These are phyloP conservation scores for Collybia mongolica DNA, from an alignment of 768 basidiomycete species.

Conservation along the genomic window DNA sequence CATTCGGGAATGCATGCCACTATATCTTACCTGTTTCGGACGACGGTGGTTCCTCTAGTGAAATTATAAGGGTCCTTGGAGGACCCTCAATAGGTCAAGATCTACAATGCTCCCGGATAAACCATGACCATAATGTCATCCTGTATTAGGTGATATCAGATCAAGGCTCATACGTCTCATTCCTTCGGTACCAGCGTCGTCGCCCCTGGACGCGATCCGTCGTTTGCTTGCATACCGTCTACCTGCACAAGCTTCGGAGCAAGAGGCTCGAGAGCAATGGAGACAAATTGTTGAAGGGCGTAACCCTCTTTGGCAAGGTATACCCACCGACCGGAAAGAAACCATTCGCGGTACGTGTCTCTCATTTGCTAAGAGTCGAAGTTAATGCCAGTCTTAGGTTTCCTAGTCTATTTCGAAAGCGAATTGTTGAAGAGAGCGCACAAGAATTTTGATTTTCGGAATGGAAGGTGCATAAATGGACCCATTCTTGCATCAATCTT, in stretches of 20 bases:
- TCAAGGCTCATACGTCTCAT: conserved; percentile 89
- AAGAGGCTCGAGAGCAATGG: conserved; percentile 87
- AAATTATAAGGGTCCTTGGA: conserved; percentile 89
- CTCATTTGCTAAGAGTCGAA: neutral
- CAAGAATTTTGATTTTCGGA: conserved; percentile 92
- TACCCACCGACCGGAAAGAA: conserved; percentile 89
- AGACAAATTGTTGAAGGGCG: conserved; percentile 87
- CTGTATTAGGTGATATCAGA: conserved; percentile 72
- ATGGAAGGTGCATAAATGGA: conserved; percentile 64
- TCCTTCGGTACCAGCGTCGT: conserved; percentile 54
- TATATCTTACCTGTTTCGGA: conserved; percentile 94
- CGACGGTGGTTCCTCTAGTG: conserved; percentile 93
- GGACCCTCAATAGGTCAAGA: conserved; percentile 77
- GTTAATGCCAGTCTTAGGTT: conserved; percentile 49
- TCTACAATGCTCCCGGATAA: conserved; percentile 2
- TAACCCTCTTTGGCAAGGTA: conserved; percentile 78
- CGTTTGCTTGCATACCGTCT: conserved; percentile 79
- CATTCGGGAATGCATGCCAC: conserved; percentile 77
- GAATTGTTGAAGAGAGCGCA: conserved; percentile 87
- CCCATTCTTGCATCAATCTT: neutral
- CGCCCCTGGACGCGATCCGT: conserved; percentile 73
- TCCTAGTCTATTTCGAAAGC: conserved; percentile 90
- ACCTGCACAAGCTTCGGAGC: conserved; percentile 63
- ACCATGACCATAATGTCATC: no score
- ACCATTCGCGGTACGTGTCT: conserved; percentile 72